Conservation (phyloP, 1,284 basidiomycete species). For the Sanghuangporus weigelae region DNA sequence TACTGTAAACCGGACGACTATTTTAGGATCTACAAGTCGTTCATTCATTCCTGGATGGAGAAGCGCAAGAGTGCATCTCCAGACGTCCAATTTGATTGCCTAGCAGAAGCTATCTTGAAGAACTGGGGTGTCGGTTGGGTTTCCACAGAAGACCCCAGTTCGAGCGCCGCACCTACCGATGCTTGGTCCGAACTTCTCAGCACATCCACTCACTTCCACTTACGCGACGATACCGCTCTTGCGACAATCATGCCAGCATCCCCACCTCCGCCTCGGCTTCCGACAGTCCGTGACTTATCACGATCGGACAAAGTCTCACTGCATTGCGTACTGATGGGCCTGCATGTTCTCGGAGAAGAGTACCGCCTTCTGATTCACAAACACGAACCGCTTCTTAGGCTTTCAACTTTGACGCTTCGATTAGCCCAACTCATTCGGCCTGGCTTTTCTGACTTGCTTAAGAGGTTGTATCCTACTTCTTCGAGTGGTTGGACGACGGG, state of each 20-base stretch:
- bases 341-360: slow-evolving; percentile 77
- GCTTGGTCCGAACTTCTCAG: slow-evolving; percentile 32
- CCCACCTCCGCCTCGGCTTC: slow-evolving; percentile 35
- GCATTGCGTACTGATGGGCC: slow-evolving; percentile 53
- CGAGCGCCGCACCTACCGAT: slow-evolving; percentile 16
- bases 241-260: slow-evolving; percentile 1
- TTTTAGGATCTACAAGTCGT: slow-evolving; percentile 50
- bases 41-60: slow-evolving; percentile 53
- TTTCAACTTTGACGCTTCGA: slow-evolving; percentile 62
- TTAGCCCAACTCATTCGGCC: slow-evolving; percentile 63
- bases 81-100: slow-evolving; percentile 51
- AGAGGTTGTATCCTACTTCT: slow-evolving; percentile 62
- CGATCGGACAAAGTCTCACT: slow-evolving; percentile 31
- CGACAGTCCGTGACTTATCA: slow-evolving; percentile 23
- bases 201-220: slow-evolving; percentile 38
- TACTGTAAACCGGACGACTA: slow-evolving; percentile 37
- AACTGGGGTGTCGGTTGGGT: slow-evolving; percentile 33
- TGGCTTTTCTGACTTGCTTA: slow-evolving; percentile 90
- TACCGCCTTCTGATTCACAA: slow-evolving; percentile 51
- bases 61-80: slow-evolving; percentile 36
- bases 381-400: slow-evolving; percentile 47
- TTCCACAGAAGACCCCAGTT: slow-evolving; percentile 16
- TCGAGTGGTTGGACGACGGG: slow-evolving; percentile 52
- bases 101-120: slow-evolving; percentile 45
- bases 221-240: slow-evolving; percentile 56